Conservation (phyloP, 2,329 filamentous ascomycete species). For the Coleophoma cylindrospora region DNA sequence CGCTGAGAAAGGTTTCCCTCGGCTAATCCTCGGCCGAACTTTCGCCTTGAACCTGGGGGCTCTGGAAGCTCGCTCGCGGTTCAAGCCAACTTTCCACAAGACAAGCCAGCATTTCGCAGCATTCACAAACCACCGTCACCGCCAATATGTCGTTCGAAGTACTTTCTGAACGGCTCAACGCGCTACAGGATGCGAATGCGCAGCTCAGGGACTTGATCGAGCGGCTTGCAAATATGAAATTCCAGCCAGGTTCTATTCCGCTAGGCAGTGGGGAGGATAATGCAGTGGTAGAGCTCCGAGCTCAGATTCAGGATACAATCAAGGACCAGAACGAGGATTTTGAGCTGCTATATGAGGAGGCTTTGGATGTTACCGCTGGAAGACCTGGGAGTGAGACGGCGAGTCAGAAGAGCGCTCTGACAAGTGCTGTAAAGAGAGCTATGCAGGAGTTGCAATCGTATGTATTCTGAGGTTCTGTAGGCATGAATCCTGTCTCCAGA, state of each 20-base stretch:
- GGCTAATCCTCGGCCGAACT: background rate
- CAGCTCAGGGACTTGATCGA: conserved; percentile 56
- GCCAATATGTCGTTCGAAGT: conserved; percentile 53
- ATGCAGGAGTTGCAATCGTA: conserved; percentile 69
- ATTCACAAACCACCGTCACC: background rate
- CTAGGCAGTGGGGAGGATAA: conserved; percentile 38
- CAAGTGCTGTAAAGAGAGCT: conserved; percentile 61
- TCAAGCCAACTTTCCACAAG: background rate
- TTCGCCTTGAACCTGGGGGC: background rate
- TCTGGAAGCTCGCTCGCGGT: too few relatives aligned
- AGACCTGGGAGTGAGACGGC: conserved; percentile 48
- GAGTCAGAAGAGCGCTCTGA: conserved; percentile 59
- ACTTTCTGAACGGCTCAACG: conserved; percentile 55
- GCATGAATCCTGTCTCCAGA: too few relatives aligned
- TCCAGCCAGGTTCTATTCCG: conserved; percentile 53
- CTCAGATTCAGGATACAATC: conserved; percentile 74
- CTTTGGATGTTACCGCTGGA: conserved; percentile 59
- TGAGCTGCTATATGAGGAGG: conserved; percentile 73
- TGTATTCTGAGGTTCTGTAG: conserved; percentile 7
- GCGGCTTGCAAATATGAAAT: conserved; percentile 51
- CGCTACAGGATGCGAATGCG: conserved; percentile 54
- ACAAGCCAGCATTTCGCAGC: background rate
- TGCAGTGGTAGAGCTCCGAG: conserved; percentile 65
- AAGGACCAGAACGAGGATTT: conserved; percentile 79
- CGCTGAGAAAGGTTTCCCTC: background rate